Evolutionary conservation across 331 rosid genomes (phyloP), one percentile per base, ranked within the genome.

Genomic region (Quercus lobata): DNA sequence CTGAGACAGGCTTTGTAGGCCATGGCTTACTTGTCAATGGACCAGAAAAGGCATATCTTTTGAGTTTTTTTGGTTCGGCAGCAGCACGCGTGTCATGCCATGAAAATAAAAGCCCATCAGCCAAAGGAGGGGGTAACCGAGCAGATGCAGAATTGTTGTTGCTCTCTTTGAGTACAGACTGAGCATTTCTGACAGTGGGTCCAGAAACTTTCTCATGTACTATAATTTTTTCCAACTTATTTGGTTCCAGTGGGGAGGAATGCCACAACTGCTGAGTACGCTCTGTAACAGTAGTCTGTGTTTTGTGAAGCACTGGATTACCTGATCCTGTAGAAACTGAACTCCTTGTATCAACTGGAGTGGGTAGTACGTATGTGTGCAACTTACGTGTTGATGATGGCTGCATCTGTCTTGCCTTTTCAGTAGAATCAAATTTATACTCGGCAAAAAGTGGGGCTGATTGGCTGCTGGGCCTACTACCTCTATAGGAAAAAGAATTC

Each of bases 381-480:
- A 93, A 93, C 86, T 87, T 92, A 73, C 92, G 86, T 5, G 97
- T 77, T 44, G 92, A 87, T 76, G 99, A 88, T 9, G 91, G 94
- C 56, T 79, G 97, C 85, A 85, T 35, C 34, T 87, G 92, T 77
- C 90, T 85, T 79, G 85, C 65, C 80, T 87, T 93, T 85, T 91
- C 99, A 54, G 85, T 82, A 27, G 84, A 72, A 82, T 88, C 97
- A 27, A 84, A 86, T 76, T 83, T 87, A 79, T 76, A 84, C 55
- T 90, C 97, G 3, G 90, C 75, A 82, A 89, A 90, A 73, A 96
- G 94, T 60, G 99, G 99, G 78, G 99, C 97, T 21, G 99, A 96
- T 84, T 93, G 98, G 88, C 93, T 93, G 72, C 75, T 88, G 7
- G 87, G 7, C 77, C 87, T 81, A 46, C 80, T 35, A 35, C 53